A percentile compares a stretch with the other conserved stretches of the same genome.
Evolutionary conservation across 371 early-diverging fungal genomes (phyloP).

Genomic region (Cladochytrium tenue): DNA sequence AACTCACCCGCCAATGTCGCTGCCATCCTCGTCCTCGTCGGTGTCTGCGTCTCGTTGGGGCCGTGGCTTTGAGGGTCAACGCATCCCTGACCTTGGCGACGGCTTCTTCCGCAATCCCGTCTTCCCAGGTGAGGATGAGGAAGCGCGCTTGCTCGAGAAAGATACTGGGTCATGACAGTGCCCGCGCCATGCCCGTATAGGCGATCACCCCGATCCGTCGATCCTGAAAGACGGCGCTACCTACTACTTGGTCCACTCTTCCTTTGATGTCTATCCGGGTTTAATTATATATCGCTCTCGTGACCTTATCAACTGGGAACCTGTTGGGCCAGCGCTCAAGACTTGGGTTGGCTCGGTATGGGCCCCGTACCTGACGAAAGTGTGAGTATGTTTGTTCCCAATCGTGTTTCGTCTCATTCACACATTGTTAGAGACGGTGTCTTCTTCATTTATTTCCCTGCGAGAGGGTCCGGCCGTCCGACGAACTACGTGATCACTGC

Average conservation of each 20-base stretch:
- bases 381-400: not conserved
- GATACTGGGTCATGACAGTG: too few species aligned
- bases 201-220: slow-evolving; percentile 4
- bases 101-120: not conserved
- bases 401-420: not conserved
- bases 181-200: too few species aligned
- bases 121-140: not conserved
- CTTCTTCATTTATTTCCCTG: slow-evolving; percentile 4
- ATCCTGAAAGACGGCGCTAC: not conserved
- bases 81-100: not conserved
- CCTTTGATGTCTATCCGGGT: slow-evolving; percentile 43
- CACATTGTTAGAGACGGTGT: not conserved
- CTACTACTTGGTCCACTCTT: slow-evolving; percentile 40
- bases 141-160: too few species aligned
- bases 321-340: slow-evolving; percentile 15
- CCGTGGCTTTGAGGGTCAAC: not conserved
- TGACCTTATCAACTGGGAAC: slow-evolving; percentile 24
- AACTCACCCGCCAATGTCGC: too few species aligned
- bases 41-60: not conserved
- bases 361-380: slow-evolving; percentile 6
- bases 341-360: slow-evolving; percentile 3
- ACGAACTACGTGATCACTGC: slow-evolving; percentile 7
- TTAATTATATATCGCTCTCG: slow-evolving; percentile 36
- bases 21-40: too few species aligned
- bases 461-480: not conserved